Evolutionary conservation across 306 rosid genomes (phyloP).

Genomic region (Vicia faba): DNA sequence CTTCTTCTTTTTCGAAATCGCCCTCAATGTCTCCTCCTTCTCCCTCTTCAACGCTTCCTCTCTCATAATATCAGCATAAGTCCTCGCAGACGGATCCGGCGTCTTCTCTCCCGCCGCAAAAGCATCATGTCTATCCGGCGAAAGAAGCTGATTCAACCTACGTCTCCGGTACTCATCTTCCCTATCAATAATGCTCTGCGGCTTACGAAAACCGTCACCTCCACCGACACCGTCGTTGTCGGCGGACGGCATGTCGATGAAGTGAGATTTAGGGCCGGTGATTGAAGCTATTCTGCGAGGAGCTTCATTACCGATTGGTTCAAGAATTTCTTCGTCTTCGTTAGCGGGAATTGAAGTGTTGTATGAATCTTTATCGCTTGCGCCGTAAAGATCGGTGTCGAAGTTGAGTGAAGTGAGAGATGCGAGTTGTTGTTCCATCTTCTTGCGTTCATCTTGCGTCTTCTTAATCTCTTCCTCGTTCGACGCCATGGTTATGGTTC

Average conservation of each 20-base stretch:
- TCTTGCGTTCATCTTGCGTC: slow-evolving; percentile 74
- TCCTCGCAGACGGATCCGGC: slow-evolving; percentile 26
- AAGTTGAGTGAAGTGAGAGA: slow-evolving; percentile 42
- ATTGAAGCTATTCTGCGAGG: slow-evolving; percentile 31
- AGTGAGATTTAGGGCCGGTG: slow-evolving; percentile 32
- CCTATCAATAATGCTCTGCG: slow-evolving; percentile 32
- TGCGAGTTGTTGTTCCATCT: slow-evolving; percentile 45
- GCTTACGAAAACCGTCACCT: background rate
- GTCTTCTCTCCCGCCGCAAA: slow-evolving; percentile 42
- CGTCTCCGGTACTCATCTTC: slow-evolving; percentile 37
- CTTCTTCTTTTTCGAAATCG: slow-evolving; percentile 39
- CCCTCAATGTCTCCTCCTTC: slow-evolving; percentile 35
- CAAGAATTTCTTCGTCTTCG: slow-evolving; percentile 37
- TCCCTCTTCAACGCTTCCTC: slow-evolving; percentile 42
- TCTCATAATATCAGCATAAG: slow-evolving; percentile 36
- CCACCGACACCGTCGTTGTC: slow-evolving; percentile 20
- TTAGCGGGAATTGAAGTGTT: slow-evolving; percentile 39
- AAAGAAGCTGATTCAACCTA: slow-evolving; percentile 35
- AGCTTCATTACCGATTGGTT: slow-evolving; percentile 33
- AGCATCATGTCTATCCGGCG: slow-evolving; percentile 42
- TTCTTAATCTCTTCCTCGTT: slow-evolving; percentile 73
- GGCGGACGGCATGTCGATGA: slow-evolving; percentile 32
- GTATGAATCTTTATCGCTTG: slow-evolving; percentile 27
- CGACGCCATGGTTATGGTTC: slow-evolving; percentile 36
- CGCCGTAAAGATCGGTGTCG: slow-evolving; percentile 49